These are phyloP conservation scores for Eutrema japonicum DNA, from an alignment of 345 rosid species.

Conservation along the genomic window DNA sequence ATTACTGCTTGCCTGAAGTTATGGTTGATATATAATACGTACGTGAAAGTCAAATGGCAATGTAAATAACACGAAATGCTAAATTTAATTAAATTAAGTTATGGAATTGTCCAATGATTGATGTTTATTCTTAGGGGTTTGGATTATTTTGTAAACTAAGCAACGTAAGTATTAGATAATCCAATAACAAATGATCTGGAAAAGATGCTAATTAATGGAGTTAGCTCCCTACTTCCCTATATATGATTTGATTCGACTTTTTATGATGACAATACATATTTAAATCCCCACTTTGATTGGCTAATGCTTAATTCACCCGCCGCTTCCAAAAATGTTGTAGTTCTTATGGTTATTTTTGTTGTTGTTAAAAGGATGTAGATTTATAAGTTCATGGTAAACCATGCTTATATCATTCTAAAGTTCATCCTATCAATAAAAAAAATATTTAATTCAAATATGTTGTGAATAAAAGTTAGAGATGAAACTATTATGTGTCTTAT, in stretches of 20 bases:
- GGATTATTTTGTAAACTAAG: slow-evolving; percentile 12
- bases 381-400: neutral
- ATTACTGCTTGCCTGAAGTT: slow-evolving; percentile 16
- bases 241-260: neutral
- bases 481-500: too few relatives aligned
- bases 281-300: neutral
- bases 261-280: neutral
- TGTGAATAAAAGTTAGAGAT: too few relatives aligned
- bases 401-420: too few relatives aligned
- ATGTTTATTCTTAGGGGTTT: slow-evolving; percentile 11
- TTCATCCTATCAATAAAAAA: too few relatives aligned
- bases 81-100: slow-evolving; percentile 14
- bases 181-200: slow-evolving; percentile 20
- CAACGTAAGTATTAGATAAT: slow-evolving; percentile 28
- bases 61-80: slow-evolving; percentile 25
- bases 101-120: slow-evolving; percentile 33
- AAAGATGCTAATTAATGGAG: slow-evolving; percentile 22
- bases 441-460: too few relatives aligned
- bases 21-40: slow-evolving; percentile 20
- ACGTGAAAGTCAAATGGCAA: slow-evolving; percentile 33
- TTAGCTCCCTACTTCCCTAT: neutral
- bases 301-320: slow-evolving; percentile 7
- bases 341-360: neutral
- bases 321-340: neutral
- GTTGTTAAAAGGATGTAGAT: neutral